Evolutionary conservation across 75 land plant genomes (phyloP).

Genomic region (Selaginella tamariscina): DNA sequence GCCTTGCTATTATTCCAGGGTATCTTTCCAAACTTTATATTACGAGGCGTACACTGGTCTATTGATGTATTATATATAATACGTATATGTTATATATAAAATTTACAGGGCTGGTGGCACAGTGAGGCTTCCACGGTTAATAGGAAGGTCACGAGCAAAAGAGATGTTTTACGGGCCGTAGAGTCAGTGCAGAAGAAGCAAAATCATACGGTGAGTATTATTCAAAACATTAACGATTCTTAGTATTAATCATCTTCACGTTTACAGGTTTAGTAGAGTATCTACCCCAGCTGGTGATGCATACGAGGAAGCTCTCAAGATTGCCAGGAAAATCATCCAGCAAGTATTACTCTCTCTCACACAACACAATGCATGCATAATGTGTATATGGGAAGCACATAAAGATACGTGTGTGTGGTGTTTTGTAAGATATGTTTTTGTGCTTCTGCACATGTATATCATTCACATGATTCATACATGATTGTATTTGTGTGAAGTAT

Average conservation of each 20-base stretch:
- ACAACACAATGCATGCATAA: too few species aligned
- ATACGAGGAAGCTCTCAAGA: slow-evolving; percentile 63
- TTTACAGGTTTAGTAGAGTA: slow-evolving; percentile 74
- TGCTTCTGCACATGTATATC: too few species aligned
- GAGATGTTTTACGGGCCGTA: slow-evolving; percentile 89
- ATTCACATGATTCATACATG: too few species aligned
- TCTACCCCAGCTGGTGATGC: slow-evolving; percentile 72
- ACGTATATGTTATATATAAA: background rate
- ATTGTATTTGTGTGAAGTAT: too few species aligned
- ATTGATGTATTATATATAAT: background rate
- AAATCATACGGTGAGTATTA: slow-evolving; percentile 41
- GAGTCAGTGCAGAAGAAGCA: slow-evolving; percentile 55
- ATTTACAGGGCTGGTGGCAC: slow-evolving; percentile 87
- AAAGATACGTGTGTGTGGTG: too few species aligned
- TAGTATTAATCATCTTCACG: background rate
- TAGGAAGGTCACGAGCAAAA: slow-evolving; percentile 77
- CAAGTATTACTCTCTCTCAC: slow-evolving; percentile 40
- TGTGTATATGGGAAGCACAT: too few species aligned
- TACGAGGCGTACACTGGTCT: too few species aligned
- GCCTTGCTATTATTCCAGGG: slow-evolving; percentile 99
- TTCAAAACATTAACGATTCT: background rate
- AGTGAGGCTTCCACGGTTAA: slow-evolving; percentile 74
- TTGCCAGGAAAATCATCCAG: slow-evolving; percentile 68
- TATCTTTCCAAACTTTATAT: slow-evolving; percentile 16
- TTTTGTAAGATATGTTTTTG: too few species aligned